Percentiles rank a stretch among this genome's conserved stretches.
These are phyloP conservation scores for Aspergillus oerlinghausenensis DNA, from an alignment of 2,329 filamentous ascomycete species.

Conservation along the genomic window DNA sequence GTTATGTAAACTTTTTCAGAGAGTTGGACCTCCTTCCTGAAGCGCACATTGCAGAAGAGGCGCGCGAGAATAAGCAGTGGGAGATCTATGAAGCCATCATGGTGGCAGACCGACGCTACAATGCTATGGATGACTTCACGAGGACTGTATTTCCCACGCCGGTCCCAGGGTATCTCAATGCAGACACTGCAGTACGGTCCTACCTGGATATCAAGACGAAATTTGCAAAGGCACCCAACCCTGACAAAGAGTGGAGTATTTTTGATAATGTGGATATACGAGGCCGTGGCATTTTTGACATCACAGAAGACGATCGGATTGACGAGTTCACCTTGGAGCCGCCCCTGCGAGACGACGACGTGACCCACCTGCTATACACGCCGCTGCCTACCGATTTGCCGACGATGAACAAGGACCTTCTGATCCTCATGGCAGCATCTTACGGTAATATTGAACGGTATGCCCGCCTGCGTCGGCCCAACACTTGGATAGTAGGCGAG, in stretches of 20 bases:
- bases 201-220: too few relatives aligned
- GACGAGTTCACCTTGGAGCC: slow-evolving; percentile 11
- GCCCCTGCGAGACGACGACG: slow-evolving; percentile 4
- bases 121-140: too few relatives aligned
- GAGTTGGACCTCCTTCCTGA: too few relatives aligned
- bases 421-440: slow-evolving; percentile 38
- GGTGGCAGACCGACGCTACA: too few relatives aligned
- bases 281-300: slow-evolving; percentile 20
- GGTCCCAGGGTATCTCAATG: too few relatives aligned
- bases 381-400: slow-evolving; percentile 37
- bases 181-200: too few relatives aligned
- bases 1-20: too few relatives aligned
- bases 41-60: too few relatives aligned
- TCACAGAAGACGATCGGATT: slow-evolving; percentile 28
- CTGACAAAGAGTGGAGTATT: not conserved
- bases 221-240: too few relatives aligned
- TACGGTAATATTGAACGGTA: slow-evolving; percentile 41
- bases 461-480: slow-evolving; percentile 28
- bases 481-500: not conserved
- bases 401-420: slow-evolving; percentile 33
- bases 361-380: slow-evolving; percentile 15
- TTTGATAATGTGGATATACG: not conserved
- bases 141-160: too few relatives aligned
- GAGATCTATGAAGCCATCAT: too few relatives aligned
- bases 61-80: too few relatives aligned